Evolutionary conservation across 2,329 filamentous ascomycete genomes (phyloP).

Genomic region (Colletotrichum incanum): DNA sequence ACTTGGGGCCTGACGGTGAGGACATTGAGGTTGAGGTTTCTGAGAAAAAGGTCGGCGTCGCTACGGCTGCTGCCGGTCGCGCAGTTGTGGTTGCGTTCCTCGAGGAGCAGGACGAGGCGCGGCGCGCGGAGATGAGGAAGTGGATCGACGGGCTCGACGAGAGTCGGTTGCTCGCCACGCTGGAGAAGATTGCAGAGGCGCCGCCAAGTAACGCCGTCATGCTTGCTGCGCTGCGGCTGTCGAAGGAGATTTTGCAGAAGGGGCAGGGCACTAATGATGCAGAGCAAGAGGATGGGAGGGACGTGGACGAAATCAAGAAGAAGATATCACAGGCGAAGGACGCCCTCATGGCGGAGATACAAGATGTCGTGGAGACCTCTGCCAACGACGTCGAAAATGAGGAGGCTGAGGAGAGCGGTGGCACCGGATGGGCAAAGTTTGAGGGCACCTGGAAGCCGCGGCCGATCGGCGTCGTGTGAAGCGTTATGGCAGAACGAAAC

Average conservation of each 20-base stretch:
- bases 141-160: constrained; percentile 56
- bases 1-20: constrained; percentile 54
- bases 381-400: constrained; percentile 28
- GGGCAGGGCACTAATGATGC: constrained; percentile 35
- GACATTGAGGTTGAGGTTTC: constrained; percentile 41
- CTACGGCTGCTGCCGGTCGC: constrained; percentile 48
- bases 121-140: constrained; percentile 48
- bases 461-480: constrained; percentile 70
- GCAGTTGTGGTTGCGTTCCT: constrained; percentile 58
- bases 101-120: constrained; percentile 51
- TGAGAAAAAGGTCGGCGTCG: constrained; percentile 33
- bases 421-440: constrained; percentile 65
- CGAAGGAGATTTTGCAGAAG: constrained; percentile 56
- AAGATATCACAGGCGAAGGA: constrained; percentile 41
- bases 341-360: constrained; percentile 32
- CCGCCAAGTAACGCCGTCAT: constrained; percentile 61
- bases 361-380: constrained; percentile 21
- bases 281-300: constrained; percentile 37
- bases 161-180: constrained; percentile 53
- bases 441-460: constrained; percentile 70
- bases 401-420: constrained; percentile 37
- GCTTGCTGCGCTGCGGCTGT: constrained; percentile 62
- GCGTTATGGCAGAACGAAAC: not conserved
- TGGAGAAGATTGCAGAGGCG: constrained; percentile 58
- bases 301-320: constrained; percentile 47